phyloP scores from a whole-genome alignment of 495 filamentous ascomycete species.

The Penicillium tannophilum region DNA sequence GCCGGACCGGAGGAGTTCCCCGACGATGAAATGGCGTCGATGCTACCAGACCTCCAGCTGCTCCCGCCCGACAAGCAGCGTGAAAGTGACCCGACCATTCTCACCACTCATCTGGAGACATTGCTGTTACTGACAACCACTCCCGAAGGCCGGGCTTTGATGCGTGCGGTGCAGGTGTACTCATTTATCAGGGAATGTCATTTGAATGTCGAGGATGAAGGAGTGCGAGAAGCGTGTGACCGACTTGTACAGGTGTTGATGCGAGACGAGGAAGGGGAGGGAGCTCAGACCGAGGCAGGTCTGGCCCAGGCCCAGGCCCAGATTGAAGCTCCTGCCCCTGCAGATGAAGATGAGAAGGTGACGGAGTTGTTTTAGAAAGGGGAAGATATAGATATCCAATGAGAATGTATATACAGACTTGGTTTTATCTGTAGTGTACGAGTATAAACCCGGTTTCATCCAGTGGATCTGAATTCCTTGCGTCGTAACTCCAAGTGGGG shows the following conservation, averaged over 20 bases:
- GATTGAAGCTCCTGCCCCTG: slow-evolving; percentile 15
- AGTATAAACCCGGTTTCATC: too few species aligned
- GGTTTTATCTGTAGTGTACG: too few species aligned
- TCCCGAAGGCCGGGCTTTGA: slow-evolving; percentile 66
- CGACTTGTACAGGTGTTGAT: slow-evolving; percentile 89
- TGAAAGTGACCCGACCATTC: slow-evolving; percentile 71
- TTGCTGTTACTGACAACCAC: slow-evolving; percentile 81
- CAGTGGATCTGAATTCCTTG: neutral
- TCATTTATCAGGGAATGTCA: slow-evolving; percentile 88
- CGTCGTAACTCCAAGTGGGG: neutral
- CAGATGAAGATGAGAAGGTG: slow-evolving; percentile 45
- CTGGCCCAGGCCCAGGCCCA: slow-evolving; percentile 23
- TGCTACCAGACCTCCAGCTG: slow-evolving; percentile 86
- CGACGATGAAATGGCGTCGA: slow-evolving; percentile 70
- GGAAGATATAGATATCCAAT: neutral
- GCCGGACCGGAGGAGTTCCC: slow-evolving; percentile 59
- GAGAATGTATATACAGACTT: neutral
- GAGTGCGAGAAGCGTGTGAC: slow-evolving; percentile 82
- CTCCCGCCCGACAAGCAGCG: slow-evolving; percentile 84
- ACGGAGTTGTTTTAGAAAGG: slow-evolving; percentile 37
- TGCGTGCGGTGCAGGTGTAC: slow-evolving; percentile 81
- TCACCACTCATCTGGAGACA: slow-evolving; percentile 86
- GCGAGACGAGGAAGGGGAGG: slow-evolving; percentile 65
- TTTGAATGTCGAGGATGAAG: slow-evolving; percentile 74
- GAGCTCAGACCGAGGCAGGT: slow-evolving; percentile 25